Conservation (phyloP, 2,329 filamentous ascomycete genomes). For the Didymella exigua region DNA sequence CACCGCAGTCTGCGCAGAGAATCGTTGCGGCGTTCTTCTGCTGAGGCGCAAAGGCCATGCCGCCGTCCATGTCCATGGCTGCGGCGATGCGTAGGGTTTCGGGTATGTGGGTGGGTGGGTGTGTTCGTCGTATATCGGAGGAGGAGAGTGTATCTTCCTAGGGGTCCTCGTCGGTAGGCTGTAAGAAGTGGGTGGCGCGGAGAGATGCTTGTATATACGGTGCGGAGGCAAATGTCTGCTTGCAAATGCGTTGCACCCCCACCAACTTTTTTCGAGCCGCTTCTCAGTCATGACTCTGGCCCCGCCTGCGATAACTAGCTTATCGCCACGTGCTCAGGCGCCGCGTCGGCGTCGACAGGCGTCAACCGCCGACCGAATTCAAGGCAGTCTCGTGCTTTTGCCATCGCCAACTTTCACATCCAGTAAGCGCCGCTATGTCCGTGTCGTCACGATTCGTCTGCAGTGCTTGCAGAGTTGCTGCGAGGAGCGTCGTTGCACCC, state of each 20-base stretch:
- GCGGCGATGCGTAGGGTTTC: conserved; percentile 10
- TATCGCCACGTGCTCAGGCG: conserved; percentile 39
- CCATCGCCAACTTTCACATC: conserved; percentile 2
- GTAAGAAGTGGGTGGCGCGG: conserved; percentile 2
- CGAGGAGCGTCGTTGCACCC: conserved; percentile 9
- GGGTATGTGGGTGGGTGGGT: not conserved
- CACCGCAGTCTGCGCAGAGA: conserved; percentile 97
- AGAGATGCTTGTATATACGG: conserved; percentile 5
- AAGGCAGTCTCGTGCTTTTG: conserved; percentile 12
- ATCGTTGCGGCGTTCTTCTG: conserved; percentile 66
- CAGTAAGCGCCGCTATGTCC: conserved; percentile 30
- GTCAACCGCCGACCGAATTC: conserved; percentile 15
- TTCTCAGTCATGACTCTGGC: conserved; percentile 19
- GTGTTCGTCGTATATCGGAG: not conserved
- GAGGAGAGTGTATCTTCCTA: not conserved
- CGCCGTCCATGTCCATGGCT: conserved; percentile 50
- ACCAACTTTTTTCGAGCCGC: conserved; percentile 32
- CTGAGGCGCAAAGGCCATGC: conserved; percentile 48
- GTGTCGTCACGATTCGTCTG: conserved; percentile 32
- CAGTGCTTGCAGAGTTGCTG: conserved; percentile 26
- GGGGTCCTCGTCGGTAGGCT: conserved; percentile 1
- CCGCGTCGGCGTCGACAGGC: conserved; percentile 13
- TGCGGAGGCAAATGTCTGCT: conserved; percentile 32
- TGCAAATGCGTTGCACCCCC: conserved; percentile 40
- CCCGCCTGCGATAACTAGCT: conserved; percentile 20